A percentile compares a stretch with the other conserved stretches of the same genome.
Evolutionary conservation across 257 asterid species (phyloP).

Genomic region (Linderniella brevidens): DNA sequence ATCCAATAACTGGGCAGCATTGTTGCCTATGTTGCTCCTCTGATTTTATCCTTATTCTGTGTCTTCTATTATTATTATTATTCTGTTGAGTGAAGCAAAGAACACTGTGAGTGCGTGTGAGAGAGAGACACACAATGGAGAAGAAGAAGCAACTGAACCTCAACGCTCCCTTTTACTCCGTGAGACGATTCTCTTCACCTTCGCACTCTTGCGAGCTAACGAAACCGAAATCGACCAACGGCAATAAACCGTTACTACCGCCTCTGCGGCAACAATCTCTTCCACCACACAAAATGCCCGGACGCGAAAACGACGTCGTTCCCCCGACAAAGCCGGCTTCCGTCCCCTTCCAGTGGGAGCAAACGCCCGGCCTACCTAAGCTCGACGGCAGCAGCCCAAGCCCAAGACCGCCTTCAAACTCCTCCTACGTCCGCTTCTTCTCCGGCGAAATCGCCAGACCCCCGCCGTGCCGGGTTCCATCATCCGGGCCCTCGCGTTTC

Average conservation of each 20-base stretch:
- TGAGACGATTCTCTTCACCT: slow-evolving; percentile 43
- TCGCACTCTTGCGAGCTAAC: slow-evolving; percentile 24
- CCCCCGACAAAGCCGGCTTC: slow-evolving; percentile 53
- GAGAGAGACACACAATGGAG: slow-evolving; percentile 41
- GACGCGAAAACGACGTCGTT: slow-evolving; percentile 31
- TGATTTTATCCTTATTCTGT: slow-evolving; percentile 24
- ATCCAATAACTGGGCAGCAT: no score
- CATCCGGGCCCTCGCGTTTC: slow-evolving; percentile 21
- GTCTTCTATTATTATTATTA: no score
- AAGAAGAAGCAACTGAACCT: slow-evolving; percentile 58
- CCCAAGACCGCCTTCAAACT: slow-evolving; percentile 27
- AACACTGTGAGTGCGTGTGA: no score
- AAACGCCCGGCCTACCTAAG: slow-evolving; percentile 62
- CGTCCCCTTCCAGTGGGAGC: slow-evolving; percentile 83
- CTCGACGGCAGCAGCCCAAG: slow-evolving; percentile 16
- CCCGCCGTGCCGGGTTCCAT: slow-evolving; percentile 40
- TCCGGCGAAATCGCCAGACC: slow-evolving; percentile 30
- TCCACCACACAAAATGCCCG: slow-evolving; percentile 17
- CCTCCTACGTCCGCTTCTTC: no score
- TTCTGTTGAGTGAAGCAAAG: no score
- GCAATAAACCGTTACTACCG: slow-evolving; percentile 16
- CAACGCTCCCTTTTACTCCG: slow-evolving; percentile 73
- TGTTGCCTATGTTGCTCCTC: slow-evolving; percentile 5
- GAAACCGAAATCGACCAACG: slow-evolving; percentile 19
- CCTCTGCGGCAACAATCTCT: no score